phyloP scores from a whole-genome alignment of 805 yeast species.

The Candida succiphila region DNA sequence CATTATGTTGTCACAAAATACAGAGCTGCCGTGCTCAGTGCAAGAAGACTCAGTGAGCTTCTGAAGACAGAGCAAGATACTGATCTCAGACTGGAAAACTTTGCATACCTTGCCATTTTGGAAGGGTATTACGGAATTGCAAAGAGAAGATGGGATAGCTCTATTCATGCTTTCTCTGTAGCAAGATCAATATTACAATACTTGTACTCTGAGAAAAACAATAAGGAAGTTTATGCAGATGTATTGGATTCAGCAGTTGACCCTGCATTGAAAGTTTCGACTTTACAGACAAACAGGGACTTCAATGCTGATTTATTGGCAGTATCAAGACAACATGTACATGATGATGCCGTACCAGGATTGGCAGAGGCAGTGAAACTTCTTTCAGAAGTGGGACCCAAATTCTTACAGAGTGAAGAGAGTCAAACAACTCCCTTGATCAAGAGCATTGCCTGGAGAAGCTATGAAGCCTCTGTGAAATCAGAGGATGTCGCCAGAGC shows the following conservation, averaged over 20 bases:
- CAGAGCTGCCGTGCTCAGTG: conserved; percentile 46
- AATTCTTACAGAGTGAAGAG: conserved; percentile 12
- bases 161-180: conserved; percentile 43
- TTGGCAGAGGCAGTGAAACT: conserved; percentile 27
- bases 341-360: conserved; percentile 21
- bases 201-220: conserved; percentile 24
- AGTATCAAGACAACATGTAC: conserved; percentile 33
- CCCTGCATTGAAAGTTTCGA: conserved; percentile 42
- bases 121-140: conserved; percentile 34
- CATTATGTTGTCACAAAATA: conserved; percentile 54
- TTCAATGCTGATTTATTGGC: conserved; percentile 36
- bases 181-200: conserved; percentile 55
- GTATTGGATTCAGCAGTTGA: conserved; percentile 51
- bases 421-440: conserved; percentile 10
- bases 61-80: conserved; percentile 25
- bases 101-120: conserved; percentile 24
- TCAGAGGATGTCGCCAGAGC: conserved; percentile 66
- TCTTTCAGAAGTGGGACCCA: conserved; percentile 23
- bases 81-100: conserved; percentile 20
- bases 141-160: conserved; percentile 44
- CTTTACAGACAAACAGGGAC: conserved; percentile 20
- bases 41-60: conserved; percentile 29
- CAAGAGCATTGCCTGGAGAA: conserved; percentile 36
- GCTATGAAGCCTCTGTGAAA: conserved; percentile 46
- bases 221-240: conserved; percentile 39